Percentiles rank a stretch among this genome's conserved stretches.
These are phyloP conservation scores for Oryza longistaminata DNA, from an alignment of 176 grass and related monocot genomes.

Conservation along the genomic window DNA sequence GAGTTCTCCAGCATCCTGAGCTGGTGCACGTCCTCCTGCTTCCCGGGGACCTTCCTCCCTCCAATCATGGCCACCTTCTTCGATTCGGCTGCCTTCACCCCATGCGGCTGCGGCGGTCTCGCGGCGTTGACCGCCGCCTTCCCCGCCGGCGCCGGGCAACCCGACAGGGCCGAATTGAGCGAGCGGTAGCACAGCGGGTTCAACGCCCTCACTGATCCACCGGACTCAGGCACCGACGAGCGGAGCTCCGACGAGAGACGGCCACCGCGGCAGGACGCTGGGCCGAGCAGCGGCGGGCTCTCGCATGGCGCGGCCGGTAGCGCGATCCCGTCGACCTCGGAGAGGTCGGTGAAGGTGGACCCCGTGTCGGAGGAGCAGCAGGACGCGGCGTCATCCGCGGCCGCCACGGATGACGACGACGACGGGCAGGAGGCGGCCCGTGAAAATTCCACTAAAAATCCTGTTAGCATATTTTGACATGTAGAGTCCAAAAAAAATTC, in stretches of 20 bases:
- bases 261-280: conserved; percentile 33
- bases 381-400: conserved; percentile 27
- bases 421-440: conserved; percentile 41
- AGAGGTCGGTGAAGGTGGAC: conserved; percentile 52
- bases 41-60: conserved; percentile 49
- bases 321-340: conserved; percentile 44
- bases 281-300: conserved; percentile 67
- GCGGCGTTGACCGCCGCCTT: conserved; percentile 25
- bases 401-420: neutral
- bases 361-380: conserved; percentile 46
- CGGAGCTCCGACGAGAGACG: conserved; percentile 61
- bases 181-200: conserved; percentile 74
- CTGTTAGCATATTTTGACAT: too few species aligned
- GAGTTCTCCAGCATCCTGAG: conserved; percentile 70
- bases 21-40: conserved; percentile 72
- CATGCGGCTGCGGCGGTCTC: conserved; percentile 72
- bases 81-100: conserved; percentile 40
- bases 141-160: conserved; percentile 30
- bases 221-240: conserved; percentile 65
- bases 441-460: too few species aligned
- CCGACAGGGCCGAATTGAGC: conserved; percentile 62
- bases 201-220: conserved; percentile 45
- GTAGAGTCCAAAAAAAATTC: too few species aligned
- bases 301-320: conserved; percentile 43
- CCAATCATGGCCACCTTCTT: conserved; percentile 38